Percentiles rank a stretch among this genome's conserved stretches.
Conservation (phyloP, 129 eudicot species). For the Centaurea solstitialis region DNA sequence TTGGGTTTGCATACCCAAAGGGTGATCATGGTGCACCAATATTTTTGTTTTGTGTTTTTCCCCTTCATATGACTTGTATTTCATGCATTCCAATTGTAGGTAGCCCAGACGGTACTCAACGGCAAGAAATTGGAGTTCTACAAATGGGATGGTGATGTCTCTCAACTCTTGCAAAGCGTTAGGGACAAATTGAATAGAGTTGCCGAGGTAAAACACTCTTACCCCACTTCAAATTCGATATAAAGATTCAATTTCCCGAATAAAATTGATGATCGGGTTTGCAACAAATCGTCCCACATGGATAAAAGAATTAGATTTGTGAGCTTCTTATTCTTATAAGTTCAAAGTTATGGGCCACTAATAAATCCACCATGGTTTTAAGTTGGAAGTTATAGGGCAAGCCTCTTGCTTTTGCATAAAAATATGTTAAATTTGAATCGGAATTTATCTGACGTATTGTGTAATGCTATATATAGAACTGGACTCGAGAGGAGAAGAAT, state of each 20-base stretch:
- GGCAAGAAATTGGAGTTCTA: slow-evolving; percentile 89
- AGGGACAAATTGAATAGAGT: slow-evolving; percentile 79
- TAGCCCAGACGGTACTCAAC: slow-evolving; percentile 65
- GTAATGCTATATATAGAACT: slow-evolving; percentile 45
- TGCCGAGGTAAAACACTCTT: slow-evolving; percentile 63
- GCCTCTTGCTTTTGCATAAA: not conserved
- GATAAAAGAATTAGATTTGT: not conserved
- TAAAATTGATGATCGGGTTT: not conserved
- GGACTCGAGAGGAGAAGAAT: slow-evolving; percentile 98
- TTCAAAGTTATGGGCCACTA: no score
- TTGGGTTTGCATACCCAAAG: not conserved
- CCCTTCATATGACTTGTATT: not conserved
- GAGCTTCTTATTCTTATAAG: not conserved
- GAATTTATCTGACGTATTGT: not conserved
- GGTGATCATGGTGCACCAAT: not conserved
- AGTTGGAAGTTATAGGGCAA: not conserved
- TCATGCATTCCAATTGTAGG: slow-evolving; percentile 40
- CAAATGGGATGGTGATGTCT: slow-evolving; percentile 92
- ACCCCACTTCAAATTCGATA: not conserved
- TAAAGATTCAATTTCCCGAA: not conserved
- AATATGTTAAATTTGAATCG: not conserved
- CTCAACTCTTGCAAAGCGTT: slow-evolving; percentile 83
- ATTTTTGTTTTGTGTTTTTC: not conserved
- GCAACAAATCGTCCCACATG: not conserved
- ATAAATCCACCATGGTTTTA: not conserved